Base-by-base conservation (phyloP, 2,329 filamentous ascomycete genomes). In the Colletotrichum tropicale region DNA sequence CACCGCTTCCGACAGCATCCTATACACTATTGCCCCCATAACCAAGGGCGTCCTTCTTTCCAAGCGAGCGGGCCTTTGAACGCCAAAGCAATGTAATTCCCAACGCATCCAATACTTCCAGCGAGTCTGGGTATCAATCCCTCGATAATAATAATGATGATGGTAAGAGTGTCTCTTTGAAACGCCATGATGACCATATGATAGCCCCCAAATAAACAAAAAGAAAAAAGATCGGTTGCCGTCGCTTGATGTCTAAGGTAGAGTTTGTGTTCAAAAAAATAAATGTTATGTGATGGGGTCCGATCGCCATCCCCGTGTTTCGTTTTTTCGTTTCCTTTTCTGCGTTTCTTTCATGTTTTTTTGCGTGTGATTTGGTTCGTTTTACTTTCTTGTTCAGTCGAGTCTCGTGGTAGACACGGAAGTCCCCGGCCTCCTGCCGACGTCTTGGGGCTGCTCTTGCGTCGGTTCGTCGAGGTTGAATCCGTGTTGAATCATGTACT, bases 81-180 rank as follows among this genome's bases (percentile, higher is more conserved):
- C 73, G 64, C 73, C 73, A 58, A 65, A 71, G 43, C 48, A 55
- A 30, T 36, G n/a, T 28, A 21, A 34, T 26, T 52, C 43, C 65
- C 48, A 34, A 68, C 61, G 21, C 64, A 58, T 65, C 34, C 58
- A 65, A 65, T 43, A 71, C 24, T 64, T 71, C 48, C 48, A 71
- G 70, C 74, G 70, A 76, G 64, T 65, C 58, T 76, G 74, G 74
- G 74, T 76, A 76, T 76, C 74, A 76, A 74, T 76, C 70, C 74
- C 70, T 34, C 65, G 26, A 56, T 52, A 21, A 52, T 48, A 13
- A 21, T 48, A n/a, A 48, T 21, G n/a, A 48, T 52, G n/a, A 52
- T 52, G 43, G 30, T 48, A 21, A 48, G 24, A 24, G 15, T 30
- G 21, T 43, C 52, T 52, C 52, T 52, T 38, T 38, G 15, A 10